phyloP scores from a whole-genome alignment of 2,329 filamentous ascomycete species.

The Nigrospora oryzae region DNA sequence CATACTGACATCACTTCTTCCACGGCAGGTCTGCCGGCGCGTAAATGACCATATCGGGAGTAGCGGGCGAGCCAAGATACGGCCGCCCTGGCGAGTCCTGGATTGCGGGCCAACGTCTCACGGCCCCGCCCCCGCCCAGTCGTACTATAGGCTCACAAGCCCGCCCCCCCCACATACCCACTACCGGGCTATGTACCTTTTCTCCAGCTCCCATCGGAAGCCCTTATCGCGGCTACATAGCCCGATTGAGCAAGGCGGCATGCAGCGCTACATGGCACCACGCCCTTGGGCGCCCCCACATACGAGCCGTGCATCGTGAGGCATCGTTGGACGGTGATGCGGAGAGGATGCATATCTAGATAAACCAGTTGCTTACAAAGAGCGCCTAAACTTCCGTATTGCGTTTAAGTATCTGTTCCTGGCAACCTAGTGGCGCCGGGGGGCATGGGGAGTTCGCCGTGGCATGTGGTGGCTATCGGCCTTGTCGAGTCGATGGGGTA shows the following conservation, averaged over 20 bases:
- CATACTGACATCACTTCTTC: too few relatives aligned
- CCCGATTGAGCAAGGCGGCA: not conserved
- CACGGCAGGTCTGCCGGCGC: not conserved
- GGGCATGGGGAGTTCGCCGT: not conserved
- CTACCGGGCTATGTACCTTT: too few relatives aligned
- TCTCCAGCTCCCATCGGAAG: not conserved
- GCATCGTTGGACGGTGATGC: not conserved
- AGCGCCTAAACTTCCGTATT: conserved; percentile 1
- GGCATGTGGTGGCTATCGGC: not conserved
- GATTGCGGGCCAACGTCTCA: too few relatives aligned
- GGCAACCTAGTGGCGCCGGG: not conserved
- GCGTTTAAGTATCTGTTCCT: not conserved
- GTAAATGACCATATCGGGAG: not conserved
- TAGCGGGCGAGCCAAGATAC: not conserved
- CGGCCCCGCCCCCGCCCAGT: too few relatives aligned
- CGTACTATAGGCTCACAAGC: not conserved
- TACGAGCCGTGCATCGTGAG: not conserved
- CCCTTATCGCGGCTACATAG: not conserved
- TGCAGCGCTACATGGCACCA: not conserved
- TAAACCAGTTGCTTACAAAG: not conserved
- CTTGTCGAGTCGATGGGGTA: not conserved
- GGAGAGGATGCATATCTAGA: not conserved
- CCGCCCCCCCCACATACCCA: not conserved
- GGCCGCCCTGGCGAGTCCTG: not conserved
- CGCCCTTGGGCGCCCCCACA: not conserved